phyloP scores from a whole-genome alignment of 2,329 filamentous ascomycete species.

The Stylonectria norvegica region DNA sequence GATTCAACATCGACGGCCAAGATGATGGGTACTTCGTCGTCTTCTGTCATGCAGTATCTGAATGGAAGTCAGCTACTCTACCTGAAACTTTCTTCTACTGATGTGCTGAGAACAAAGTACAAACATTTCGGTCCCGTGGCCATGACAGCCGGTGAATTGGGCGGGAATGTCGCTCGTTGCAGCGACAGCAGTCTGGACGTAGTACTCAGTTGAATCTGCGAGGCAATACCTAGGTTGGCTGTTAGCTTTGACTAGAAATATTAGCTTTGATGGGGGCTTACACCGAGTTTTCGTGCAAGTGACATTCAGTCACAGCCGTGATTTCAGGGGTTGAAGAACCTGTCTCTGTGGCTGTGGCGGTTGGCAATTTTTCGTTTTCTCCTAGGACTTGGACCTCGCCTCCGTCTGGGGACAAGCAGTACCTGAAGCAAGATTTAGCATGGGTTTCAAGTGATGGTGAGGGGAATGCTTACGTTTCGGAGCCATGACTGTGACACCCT shows the following conservation, averaged over 20 bases:
- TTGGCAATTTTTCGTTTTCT: slow-evolving; percentile 10
- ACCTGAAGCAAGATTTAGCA: slow-evolving; percentile 10
- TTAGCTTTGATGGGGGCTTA: slow-evolving; percentile 18
- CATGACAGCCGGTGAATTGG: slow-evolving; percentile 62
- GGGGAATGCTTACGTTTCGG: slow-evolving; percentile 10
- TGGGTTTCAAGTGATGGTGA: not conserved
- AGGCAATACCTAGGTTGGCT: slow-evolving; percentile 38
- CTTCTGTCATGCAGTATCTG: slow-evolving; percentile 22
- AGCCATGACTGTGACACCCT: slow-evolving; percentile 21
- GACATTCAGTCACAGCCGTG: slow-evolving; percentile 39
- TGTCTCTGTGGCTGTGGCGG: slow-evolving; percentile 11
- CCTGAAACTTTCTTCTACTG: too few species aligned
- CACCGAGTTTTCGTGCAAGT: slow-evolving; percentile 38
- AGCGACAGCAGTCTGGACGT: slow-evolving; percentile 46
- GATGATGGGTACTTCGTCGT: slow-evolving; percentile 20
- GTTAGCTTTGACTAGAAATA: not conserved
- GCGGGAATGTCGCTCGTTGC: slow-evolving; percentile 54
- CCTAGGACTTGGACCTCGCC: slow-evolving; percentile 23
- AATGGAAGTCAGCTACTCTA: not conserved
- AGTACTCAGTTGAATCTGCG: slow-evolving; percentile 39
- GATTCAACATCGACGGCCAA: slow-evolving; percentile 15
- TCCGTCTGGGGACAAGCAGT: slow-evolving; percentile 24
- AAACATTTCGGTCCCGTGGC: slow-evolving; percentile 55
- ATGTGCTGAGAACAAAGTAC: slow-evolving; percentile 12
- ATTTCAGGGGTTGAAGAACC: slow-evolving; percentile 18